Evolutionary conservation across 1,139 yeast species (phyloP).

Genomic region (Yamadazyma sp.): DNA sequence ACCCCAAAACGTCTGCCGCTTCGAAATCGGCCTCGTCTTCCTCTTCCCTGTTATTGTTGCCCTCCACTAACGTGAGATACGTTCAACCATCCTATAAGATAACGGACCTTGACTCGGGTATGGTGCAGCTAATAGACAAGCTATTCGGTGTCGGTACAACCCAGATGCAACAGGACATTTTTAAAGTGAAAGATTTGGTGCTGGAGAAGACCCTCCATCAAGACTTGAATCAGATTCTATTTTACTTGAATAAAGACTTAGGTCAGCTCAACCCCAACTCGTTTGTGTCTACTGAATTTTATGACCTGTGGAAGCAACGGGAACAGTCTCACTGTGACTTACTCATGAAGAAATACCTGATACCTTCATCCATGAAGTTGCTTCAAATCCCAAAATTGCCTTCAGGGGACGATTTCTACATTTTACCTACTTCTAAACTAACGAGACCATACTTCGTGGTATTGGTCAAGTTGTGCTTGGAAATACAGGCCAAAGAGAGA

Average conservation of each 20-base stretch:
- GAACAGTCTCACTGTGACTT: slow-evolving; percentile 41
- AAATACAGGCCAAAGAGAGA: slow-evolving; percentile 16
- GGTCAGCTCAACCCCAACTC: slow-evolving; percentile 41
- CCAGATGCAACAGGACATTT: slow-evolving; percentile 51
- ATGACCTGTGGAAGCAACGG: slow-evolving; percentile 52
- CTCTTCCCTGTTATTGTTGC: no score
- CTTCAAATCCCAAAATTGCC: slow-evolving; percentile 32
- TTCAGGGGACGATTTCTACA: slow-evolving; percentile 33
- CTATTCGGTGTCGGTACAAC: slow-evolving; percentile 43
- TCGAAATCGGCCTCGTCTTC: slow-evolving; percentile 6
- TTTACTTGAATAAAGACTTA: slow-evolving; percentile 40
- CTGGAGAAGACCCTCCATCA: slow-evolving; percentile 44
- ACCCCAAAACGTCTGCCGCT: slow-evolving; percentile 20
- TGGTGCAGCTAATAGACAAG: slow-evolving; percentile 35
- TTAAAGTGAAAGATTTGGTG: slow-evolving; percentile 39
- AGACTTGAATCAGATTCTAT: slow-evolving; percentile 43
- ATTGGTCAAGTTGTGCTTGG: slow-evolving; percentile 29
- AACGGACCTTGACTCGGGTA: slow-evolving; percentile 47
- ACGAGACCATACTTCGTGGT: slow-evolving; percentile 30
- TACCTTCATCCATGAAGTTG: slow-evolving; percentile 34
- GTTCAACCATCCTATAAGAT: slow-evolving; percentile 49
- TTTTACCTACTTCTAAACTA: slow-evolving; percentile 43
- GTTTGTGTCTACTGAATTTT: slow-evolving; percentile 42
- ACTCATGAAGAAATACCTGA: slow-evolving; percentile 40
- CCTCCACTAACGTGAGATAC: slow-evolving; percentile 21